Evolutionary conservation across 148 eudicot genomes (phyloP).

Genomic region (Limonium bicolor): DNA sequence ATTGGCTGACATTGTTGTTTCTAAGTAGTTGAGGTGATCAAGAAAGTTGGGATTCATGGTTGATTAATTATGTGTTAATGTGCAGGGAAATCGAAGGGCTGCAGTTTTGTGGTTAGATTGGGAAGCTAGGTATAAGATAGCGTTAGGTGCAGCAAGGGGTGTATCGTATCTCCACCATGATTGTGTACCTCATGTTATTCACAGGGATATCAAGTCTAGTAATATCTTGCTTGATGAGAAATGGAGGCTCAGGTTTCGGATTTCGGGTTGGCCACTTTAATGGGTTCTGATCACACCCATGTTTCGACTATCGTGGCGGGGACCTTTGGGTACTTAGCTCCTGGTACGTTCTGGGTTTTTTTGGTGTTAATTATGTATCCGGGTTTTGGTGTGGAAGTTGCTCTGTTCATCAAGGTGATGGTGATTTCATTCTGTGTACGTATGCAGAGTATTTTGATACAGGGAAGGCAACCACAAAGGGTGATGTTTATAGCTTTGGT

Average conservation of each 20-base stretch:
- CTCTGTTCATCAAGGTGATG: background rate
- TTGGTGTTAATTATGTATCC: too few species aligned
- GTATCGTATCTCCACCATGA: constrained; percentile 88
- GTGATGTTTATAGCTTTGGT: constrained; percentile 94
- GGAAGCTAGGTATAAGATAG: constrained; percentile 69
- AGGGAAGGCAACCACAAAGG: constrained; percentile 87
- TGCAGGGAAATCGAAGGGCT: constrained; percentile 37
- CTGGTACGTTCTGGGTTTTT: constrained; percentile 39
- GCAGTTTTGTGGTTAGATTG: constrained; percentile 67
- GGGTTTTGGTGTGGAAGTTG: too few species aligned
- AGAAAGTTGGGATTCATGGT: constrained; percentile 1
- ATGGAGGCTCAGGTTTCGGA: constrained; percentile 83
- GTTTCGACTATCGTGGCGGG: constrained; percentile 81
- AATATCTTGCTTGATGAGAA: constrained; percentile 67
- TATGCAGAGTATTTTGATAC: constrained; percentile 84
- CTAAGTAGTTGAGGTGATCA: constrained; percentile 1
- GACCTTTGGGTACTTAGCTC: constrained; percentile 91
- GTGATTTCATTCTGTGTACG: background rate
- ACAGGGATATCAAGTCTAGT: constrained; percentile 91
- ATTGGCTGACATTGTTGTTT: background rate
- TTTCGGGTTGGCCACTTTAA: constrained; percentile 83
- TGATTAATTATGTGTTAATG: background rate
- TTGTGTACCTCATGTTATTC: constrained; percentile 89
- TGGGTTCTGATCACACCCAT: constrained; percentile 85
- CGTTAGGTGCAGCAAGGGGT: constrained; percentile 84